Percentiles rank a stretch among this genome's conserved stretches.
Evolutionary conservation across 2,329 filamentous ascomycete species (phyloP).

Genomic region (Coniochaeta ligniaria): DNA sequence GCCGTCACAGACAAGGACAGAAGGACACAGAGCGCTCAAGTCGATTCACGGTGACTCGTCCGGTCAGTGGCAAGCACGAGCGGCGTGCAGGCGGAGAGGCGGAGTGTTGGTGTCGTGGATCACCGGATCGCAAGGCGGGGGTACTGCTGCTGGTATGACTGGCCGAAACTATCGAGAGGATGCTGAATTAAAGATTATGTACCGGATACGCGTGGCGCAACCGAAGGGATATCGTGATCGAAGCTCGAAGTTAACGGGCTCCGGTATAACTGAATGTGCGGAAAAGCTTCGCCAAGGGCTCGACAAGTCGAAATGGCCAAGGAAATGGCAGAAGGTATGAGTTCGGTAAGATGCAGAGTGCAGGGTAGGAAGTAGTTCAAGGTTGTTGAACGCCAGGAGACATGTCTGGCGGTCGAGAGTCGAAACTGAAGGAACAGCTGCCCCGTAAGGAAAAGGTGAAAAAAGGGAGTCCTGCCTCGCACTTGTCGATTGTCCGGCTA

Average conservation of each 20-base stretch:
- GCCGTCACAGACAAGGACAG: neutral
- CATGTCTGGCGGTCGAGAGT: neutral
- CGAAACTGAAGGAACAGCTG: neutral
- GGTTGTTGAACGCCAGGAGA: neutral
- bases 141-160: neutral
- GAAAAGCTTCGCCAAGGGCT: neutral
- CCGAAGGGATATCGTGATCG: neutral
- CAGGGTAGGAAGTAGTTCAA: neutral
- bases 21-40: neutral
- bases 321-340: neutral
- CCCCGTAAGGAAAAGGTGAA: neutral
- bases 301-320: neutral
- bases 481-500: neutral
- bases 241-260: neutral
- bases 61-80: neutral
- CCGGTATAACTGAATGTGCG: neutral
- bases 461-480: neutral
- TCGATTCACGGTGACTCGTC: neutral
- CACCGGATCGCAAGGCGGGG: neutral
- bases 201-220: neutral
- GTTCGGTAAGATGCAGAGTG: neutral
- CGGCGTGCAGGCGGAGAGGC: neutral
- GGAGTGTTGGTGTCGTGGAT: neutral
- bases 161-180: neutral
- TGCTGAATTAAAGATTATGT: neutral